Evolutionary conservation across 2,329 filamentous ascomycete species (phyloP).

Genomic region (Podosphaera xanthii): DNA sequence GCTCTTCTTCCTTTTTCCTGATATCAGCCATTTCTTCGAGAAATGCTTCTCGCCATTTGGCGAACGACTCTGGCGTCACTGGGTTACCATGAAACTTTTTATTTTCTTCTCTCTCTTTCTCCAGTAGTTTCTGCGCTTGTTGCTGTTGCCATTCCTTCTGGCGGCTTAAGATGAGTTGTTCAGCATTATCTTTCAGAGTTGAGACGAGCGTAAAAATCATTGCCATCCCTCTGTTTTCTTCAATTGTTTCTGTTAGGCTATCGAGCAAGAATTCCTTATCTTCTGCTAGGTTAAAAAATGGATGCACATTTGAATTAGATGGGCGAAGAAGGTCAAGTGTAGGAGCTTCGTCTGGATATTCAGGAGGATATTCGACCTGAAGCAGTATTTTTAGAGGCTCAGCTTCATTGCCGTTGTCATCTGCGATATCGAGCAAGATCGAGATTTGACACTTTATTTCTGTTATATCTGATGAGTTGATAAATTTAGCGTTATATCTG

Average conservation of each 20-base stretch:
- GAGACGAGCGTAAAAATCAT: slow-evolving; percentile 91
- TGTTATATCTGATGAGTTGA: slow-evolving; percentile 48
- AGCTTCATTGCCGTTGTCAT: slow-evolving; percentile 35
- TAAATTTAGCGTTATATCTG: background rate
- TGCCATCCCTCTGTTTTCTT: slow-evolving; percentile 88
- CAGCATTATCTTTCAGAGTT: slow-evolving; percentile 73
- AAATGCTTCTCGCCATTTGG: slow-evolving; percentile 63
- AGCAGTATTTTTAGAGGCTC: slow-evolving; percentile 55
- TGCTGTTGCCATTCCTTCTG: slow-evolving; percentile 37
- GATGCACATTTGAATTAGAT: slow-evolving; percentile 44
- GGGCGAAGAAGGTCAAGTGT: slow-evolving; percentile 56
- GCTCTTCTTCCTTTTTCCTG: slow-evolving; percentile 43
- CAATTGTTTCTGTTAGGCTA: slow-evolving; percentile 48
- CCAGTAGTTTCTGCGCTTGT: slow-evolving; percentile 29
- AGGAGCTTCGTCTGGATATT: slow-evolving; percentile 75
- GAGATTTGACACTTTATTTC: slow-evolving; percentile 74
- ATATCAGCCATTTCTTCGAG: slow-evolving; percentile 58
- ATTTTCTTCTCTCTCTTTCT: slow-evolving; percentile 75
- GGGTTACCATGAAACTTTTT: slow-evolving; percentile 81
- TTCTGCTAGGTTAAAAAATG: slow-evolving; percentile 53
- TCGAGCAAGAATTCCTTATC: slow-evolving; percentile 58
- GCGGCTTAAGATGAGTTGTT: slow-evolving; percentile 57
- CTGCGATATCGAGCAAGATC: slow-evolving; percentile 57
- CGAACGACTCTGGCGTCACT: slow-evolving; percentile 70
- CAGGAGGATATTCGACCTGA: slow-evolving; percentile 69